Evolutionary conservation across 75 land plant genomes (phyloP).

Genomic region (Cryptomeria japonica): DNA sequence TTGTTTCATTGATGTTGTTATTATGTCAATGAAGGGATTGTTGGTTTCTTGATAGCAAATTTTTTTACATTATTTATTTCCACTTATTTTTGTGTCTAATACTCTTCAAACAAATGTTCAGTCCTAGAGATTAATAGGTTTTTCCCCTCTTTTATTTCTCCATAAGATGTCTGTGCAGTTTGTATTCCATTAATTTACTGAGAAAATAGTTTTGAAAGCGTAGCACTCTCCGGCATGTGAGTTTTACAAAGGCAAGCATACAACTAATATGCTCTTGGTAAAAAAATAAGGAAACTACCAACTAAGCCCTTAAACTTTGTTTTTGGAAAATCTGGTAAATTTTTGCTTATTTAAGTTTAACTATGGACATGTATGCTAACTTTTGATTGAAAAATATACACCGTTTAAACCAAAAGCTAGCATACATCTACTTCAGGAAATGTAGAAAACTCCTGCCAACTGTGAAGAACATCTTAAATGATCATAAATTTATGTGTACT

Average conservation of each 20-base stretch:
- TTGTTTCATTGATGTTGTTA: background rate
- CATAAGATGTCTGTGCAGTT: background rate
- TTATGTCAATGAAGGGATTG: background rate
- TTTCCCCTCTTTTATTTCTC: background rate
- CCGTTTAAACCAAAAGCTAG: too few relatives aligned
- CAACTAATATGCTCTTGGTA: background rate
- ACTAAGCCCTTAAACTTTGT: background rate
- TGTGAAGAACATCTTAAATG: too few relatives aligned
- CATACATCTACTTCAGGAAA: too few relatives aligned
- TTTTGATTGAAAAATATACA: too few relatives aligned
- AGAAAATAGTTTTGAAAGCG: background rate
- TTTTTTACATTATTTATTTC: background rate
- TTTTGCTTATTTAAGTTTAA: background rate
- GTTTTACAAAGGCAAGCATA: background rate
- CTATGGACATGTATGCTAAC: too few relatives aligned
- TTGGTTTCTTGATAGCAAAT: background rate
- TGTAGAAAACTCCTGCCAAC: too few relatives aligned
- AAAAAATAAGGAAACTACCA: background rate
- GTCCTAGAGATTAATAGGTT: background rate
- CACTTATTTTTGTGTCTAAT: background rate
- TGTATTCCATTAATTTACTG: background rate
- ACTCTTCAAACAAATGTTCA: background rate
- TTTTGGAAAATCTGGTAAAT: background rate
- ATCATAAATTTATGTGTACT: too few relatives aligned
- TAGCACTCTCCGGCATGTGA: background rate